A percentile compares a stretch with the other conserved stretches of the same genome.
Evolutionary conservation across 2,329 filamentous ascomycete species (phyloP).

Genomic region (Mariannaea elegans): DNA sequence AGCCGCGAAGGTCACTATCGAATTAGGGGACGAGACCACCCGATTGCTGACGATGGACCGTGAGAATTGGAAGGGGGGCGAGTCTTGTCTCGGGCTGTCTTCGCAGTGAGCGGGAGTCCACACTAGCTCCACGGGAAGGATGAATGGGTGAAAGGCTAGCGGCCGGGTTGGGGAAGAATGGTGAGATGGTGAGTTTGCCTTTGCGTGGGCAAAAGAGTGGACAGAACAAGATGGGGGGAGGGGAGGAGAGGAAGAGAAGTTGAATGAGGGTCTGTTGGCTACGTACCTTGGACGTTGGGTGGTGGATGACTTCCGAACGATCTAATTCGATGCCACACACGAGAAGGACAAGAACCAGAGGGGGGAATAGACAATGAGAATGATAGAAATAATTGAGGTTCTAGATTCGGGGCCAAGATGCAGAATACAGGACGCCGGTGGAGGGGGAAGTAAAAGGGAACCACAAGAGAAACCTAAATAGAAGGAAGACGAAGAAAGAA

Average conservation of each 20-base stretch:
- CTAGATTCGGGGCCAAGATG: neutral
- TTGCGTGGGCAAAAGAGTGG: neutral
- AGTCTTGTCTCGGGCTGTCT: neutral
- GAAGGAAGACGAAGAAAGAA: constrained; percentile 9
- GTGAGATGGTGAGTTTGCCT: constrained; percentile 10
- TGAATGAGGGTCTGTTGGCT: neutral
- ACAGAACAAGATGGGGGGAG: neutral
- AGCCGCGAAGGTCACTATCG: constrained; percentile 12
- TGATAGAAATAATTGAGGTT: neutral
- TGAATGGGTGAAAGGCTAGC: constrained; percentile 7
- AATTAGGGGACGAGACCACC: constrained; percentile 17
- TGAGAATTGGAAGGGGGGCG: neutral
- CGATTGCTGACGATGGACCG: constrained; percentile 1
- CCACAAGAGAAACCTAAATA: neutral
- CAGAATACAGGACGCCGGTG: neutral
- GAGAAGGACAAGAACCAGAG: neutral
- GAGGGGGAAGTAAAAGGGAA: too few relatives aligned
- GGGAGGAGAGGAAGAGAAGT: neutral
- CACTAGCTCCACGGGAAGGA: constrained; percentile 12
- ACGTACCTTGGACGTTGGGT: too few relatives aligned
- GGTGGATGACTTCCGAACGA: neutral
- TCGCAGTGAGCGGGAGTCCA: neutral
- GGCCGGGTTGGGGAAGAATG: neutral
- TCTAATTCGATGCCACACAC: neutral
- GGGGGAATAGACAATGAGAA: neutral